A percentile compares a stretch with the other conserved stretches of the same genome.
These are phyloP conservation scores for Setaria viridis DNA, from an alignment of 202 grass and related monocot genomes.

Conservation along the genomic window DNA sequence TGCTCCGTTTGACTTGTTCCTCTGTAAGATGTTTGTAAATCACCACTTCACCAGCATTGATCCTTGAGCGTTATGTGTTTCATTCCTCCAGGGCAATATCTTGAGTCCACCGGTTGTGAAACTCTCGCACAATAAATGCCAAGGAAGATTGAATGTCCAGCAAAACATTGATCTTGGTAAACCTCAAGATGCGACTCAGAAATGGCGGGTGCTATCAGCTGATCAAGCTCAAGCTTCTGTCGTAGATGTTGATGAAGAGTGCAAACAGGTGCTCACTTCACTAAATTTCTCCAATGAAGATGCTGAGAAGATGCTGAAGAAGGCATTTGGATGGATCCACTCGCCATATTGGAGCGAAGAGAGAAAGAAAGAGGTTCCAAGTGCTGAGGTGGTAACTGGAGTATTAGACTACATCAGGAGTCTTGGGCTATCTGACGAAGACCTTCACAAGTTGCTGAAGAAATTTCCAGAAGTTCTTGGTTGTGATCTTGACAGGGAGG, in stretches of 20 bases:
- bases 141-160: constrained; percentile 35
- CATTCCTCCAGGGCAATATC: constrained; percentile 53
- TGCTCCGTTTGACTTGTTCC: background rate
- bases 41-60: background rate
- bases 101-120: constrained; percentile 9
- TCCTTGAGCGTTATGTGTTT: background rate
- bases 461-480: constrained; percentile 96
- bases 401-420: constrained; percentile 65
- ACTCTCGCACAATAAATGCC: constrained; percentile 40
- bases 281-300: constrained; percentile 70
- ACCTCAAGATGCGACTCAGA: background rate
- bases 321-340: constrained; percentile 90
- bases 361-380: constrained; percentile 65
- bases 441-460: constrained; percentile 85
- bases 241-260: constrained; percentile 55
- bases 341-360: constrained; percentile 94
- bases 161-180: background rate
- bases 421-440: constrained; percentile 71
- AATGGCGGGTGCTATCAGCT: constrained; percentile 50
- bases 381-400: constrained; percentile 48
- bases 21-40: constrained; percentile 1
- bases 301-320: constrained; percentile 69
- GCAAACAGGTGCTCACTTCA: constrained; percentile 54
- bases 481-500: constrained; percentile 73
- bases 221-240: constrained; percentile 54